Base-by-base conservation (phyloP, 108 stramenopile species). In the Fistulifera solaris region DNA sequence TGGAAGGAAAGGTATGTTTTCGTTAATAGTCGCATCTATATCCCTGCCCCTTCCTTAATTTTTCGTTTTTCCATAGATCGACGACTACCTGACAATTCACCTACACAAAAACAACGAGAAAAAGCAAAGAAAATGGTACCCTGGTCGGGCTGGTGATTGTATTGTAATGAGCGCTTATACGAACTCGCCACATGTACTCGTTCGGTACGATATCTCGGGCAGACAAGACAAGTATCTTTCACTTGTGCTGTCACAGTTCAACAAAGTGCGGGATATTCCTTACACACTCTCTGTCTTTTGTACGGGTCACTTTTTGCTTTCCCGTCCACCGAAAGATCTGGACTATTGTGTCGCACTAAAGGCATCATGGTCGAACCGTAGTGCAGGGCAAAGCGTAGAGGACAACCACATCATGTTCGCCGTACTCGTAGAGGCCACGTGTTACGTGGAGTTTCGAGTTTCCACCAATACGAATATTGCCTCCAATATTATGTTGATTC, bases 211-310 rank as follows among this genome's bases (percentile, higher is more conserved):
- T 47, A 59, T 68, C 1, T 48, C 38, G 11, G 71, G 69, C 8
- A 46, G 65, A 1, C 53, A 74, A 44, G 79, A 86, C 41, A 59
- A 71, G 40, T 58, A 59, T 44, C 58, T 89, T n/a, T 78, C 83
- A 0, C 61, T 89, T 16, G 78, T 89, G 12, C 48, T 89, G 19
- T 80, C 78, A 22, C 84, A 86, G 49, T 77, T 81, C 55, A 61
- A 77, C 48, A 89, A 89, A 52, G 61, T 51, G 14, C 55, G 78
- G 48, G 77, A 83, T 48, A 38, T 89, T 47, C 59, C 74, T 1
- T 89, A 81, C 56, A 81, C 84, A 10, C 52, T 89, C 1, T 81
- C 79, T 19, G 77, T 74, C 47, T 86, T 58, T 49, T 84, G 77
- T 39, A 89, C 88, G 11, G 71, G 75, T 59, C 52, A 54, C 15